Evolutionary conservation across 768 basidiomycete species (phyloP), one percentile per base, ranked within the genome.

Genomic region (Glaciozyma antarctica): DNA sequence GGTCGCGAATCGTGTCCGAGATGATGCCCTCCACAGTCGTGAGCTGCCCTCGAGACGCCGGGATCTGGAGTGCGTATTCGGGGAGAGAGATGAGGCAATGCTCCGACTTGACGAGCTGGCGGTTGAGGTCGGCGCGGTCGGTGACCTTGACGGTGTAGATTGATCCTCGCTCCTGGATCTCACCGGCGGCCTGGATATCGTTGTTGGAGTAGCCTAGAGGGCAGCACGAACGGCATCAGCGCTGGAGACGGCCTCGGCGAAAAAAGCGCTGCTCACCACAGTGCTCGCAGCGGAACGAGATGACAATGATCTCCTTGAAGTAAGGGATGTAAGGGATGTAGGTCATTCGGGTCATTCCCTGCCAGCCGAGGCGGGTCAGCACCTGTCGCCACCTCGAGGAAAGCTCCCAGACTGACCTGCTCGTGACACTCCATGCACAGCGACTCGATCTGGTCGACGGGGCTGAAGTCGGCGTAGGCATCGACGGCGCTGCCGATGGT

Each of bases 1-100:
- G 82, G 78, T 98, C 94, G 0, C 85, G 77, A 38, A 88, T 79
- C 51, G 91, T 84, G 70, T 94, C 86, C 32, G 86, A 82, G 41
- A 99, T 77, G 68, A 97, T 83, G 45, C 95, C 94, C 76, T 99
- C 95, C 56, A 97, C 83, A 3, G 91, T 99, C n/a, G 94, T 97
- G 17, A 99, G 83, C 74, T 95, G 91, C 15, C 94, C 94, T 21
- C 89, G 84, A 10, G 79, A 79, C 15, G 85, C 83, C 0, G 95
- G 95, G 38, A 99, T 88, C 3, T 90, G 94, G 66, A 99, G 81
- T 70, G 91, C 85, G 71, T 87, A 83, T 75, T 98, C 91, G 24
- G 90, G 89, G 63, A 99, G 86, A 53, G 79, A 74, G 72, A 98
- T 82, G 63, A 88, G 86, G 77, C 88, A 88, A 13, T 84, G 82